phyloP scores from a whole-genome alignment of 176 grass and related monocot genomes.

The Aegilops bicornis region DNA sequence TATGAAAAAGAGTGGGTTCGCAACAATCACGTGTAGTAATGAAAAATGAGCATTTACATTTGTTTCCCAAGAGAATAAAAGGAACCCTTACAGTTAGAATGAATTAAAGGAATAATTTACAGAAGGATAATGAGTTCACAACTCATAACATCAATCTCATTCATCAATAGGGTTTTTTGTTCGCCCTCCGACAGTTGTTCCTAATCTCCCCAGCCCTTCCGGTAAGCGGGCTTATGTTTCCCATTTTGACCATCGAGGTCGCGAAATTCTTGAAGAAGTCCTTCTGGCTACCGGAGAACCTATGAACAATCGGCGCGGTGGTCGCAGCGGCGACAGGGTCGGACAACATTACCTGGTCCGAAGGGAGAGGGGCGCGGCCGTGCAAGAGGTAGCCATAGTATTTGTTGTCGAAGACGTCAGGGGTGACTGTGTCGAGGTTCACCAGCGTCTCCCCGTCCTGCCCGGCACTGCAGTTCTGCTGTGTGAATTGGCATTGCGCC shows the following conservation, averaged over 20 bases:
- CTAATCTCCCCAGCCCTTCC: slow-evolving; percentile 49
- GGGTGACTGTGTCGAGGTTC: not conserved
- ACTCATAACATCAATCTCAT: not conserved
- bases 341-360: not conserved
- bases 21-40: too few relatives aligned
- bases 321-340: not conserved
- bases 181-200: slow-evolving; percentile 39
- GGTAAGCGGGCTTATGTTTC: slow-evolving; percentile 42
- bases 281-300: slow-evolving; percentile 29
- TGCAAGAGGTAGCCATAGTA: not conserved
- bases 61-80: too few relatives aligned
- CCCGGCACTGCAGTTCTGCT: not conserved
- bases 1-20: too few relatives aligned
- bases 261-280: slow-evolving; percentile 47
- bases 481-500: not conserved
- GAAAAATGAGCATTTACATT: too few relatives aligned
- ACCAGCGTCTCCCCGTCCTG: not conserved
- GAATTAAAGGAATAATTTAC: not conserved
- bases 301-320: slow-evolving; percentile 10
- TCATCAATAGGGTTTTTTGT: slow-evolving; percentile 11
- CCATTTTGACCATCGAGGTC: slow-evolving; percentile 58
- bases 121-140: not conserved
- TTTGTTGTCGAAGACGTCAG: not conserved
- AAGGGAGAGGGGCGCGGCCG: not conserved
- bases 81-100: not conserved